phyloP scores from a whole-genome alignment of 179 eudicot species.

The Heliamphora pulchella region DNA sequence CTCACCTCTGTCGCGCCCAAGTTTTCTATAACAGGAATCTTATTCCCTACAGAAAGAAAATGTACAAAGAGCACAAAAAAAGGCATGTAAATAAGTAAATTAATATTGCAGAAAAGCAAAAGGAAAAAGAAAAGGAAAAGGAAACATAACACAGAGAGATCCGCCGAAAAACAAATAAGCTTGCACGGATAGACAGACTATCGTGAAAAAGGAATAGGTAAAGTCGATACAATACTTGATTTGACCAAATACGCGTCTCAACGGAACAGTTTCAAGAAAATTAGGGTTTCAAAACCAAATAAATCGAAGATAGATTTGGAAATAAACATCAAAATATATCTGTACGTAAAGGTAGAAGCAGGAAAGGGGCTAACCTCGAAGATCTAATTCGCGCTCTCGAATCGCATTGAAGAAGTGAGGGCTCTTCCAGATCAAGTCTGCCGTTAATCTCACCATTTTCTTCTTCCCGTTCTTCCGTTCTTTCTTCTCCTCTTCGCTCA shows the following conservation, averaged over 20 bases:
- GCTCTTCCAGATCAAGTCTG: slow-evolving; percentile 93
- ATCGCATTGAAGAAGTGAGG: slow-evolving; percentile 94
- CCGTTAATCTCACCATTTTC: slow-evolving; percentile 78
- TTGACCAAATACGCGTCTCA: neutral
- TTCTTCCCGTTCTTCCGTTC: too few relatives aligned
- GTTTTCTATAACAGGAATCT: slow-evolving; percentile 84
- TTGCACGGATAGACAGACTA: too few relatives aligned
- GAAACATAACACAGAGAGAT: neutral
- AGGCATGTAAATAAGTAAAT: neutral
- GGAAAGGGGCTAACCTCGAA: slow-evolving; percentile 51
- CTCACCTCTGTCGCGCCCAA: slow-evolving; percentile 91
- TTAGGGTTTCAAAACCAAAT: neutral
- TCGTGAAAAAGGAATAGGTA: neutral
- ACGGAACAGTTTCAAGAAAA: neutral
- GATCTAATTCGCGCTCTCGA: slow-evolving; percentile 90
- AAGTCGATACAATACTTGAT: neutral
- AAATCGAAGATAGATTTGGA: neutral
- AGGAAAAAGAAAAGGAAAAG: neutral
- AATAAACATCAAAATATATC: neutral
- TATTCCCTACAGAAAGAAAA: slow-evolving; percentile 46
- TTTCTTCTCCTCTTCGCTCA: slow-evolving; percentile 7
- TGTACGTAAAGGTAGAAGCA: neutral
- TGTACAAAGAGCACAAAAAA: neutral
- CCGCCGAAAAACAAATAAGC: too few relatives aligned
- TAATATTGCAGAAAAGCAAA: neutral